Evolutionary conservation across 352 stramenopile species (phyloP).

Genomic region (Thraustochytrium aureum): DNA sequence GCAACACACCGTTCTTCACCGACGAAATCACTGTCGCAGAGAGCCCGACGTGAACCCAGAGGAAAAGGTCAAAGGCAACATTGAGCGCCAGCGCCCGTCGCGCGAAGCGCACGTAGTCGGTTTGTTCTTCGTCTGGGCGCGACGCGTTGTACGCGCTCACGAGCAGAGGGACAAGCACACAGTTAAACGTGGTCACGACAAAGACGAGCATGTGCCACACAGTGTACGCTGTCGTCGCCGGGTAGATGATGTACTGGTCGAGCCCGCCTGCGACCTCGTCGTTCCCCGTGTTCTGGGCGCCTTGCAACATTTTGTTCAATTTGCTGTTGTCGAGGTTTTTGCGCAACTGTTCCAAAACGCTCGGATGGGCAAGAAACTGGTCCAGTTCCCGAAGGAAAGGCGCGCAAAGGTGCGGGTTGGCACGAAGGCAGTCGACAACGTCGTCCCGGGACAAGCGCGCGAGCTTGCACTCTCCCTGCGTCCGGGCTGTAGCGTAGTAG

Average conservation of each 20-base stretch:
- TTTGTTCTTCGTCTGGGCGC: background rate
- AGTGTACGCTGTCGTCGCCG: background rate
- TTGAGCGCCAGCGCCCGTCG: background rate
- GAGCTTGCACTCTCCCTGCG: background rate
- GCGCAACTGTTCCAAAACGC: slow-evolving; percentile 15
- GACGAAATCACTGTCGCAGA: background rate
- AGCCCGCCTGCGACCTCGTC: background rate
- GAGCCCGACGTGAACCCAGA: background rate
- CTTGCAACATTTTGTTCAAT: slow-evolving; percentile 47
- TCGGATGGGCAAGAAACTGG: slow-evolving; percentile 12
- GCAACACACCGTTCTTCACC: background rate
- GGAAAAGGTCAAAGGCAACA: background rate
- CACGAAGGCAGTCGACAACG: background rate
- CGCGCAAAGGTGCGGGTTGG: slow-evolving; percentile 21
- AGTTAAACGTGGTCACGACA: background rate
- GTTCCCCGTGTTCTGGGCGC: background rate
- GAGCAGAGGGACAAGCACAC: background rate
- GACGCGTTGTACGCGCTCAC: background rate
- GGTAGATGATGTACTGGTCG: slow-evolving; percentile 17
- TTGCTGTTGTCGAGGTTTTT: slow-evolving; percentile 52
- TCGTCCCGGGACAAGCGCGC: background rate
- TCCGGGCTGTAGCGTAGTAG: slow-evolving; percentile 13
- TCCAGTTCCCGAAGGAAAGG: background rate
- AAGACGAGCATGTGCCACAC: slow-evolving; percentile 22
- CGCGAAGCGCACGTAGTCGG: background rate